These are phyloP conservation scores for Coemansia guatemalensis DNA, from an alignment of 192 early-diverging fungal species.

Conservation along the genomic window DNA sequence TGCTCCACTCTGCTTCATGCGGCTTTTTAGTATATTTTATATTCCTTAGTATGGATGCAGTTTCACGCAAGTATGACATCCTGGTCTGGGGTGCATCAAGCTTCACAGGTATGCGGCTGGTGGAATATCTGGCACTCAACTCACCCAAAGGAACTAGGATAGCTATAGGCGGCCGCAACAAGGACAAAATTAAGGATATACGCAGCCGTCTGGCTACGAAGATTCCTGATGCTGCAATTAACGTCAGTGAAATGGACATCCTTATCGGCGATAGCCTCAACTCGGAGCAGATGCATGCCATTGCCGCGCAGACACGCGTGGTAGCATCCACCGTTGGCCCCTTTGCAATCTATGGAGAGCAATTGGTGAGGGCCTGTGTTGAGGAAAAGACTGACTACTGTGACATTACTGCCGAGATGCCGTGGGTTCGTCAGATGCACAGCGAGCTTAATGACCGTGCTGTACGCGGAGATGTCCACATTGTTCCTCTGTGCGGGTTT, in stretches of 20 bases:
- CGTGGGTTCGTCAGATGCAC: constrained; percentile 65
- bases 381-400: constrained; percentile 72
- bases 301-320: constrained; percentile 65
- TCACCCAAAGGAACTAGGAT: constrained; percentile 57
- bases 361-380: constrained; percentile 55
- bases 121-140: constrained; percentile 62
- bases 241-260: constrained; percentile 51
- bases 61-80: constrained; percentile 56
- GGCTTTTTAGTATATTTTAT: background rate
- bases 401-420: constrained; percentile 85
- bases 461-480: constrained; percentile 59
- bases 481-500: constrained; percentile 85
- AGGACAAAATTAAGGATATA: constrained; percentile 64
- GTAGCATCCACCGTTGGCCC: constrained; percentile 85
- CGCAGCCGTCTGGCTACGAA: constrained; percentile 56
- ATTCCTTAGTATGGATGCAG: constrained; percentile 20
- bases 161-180: constrained; percentile 78
- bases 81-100: constrained; percentile 79
- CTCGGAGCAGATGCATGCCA: constrained; percentile 59
- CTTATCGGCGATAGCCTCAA: constrained; percentile 70
- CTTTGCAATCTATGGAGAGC: constrained; percentile 68
- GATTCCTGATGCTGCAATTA: constrained; percentile 20
- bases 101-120: constrained; percentile 75
- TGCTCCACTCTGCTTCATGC: background rate
- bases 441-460: constrained; percentile 69